phyloP scores from a whole-genome alignment of 805 yeast species.

The Yamadazyma akitaensis region DNA sequence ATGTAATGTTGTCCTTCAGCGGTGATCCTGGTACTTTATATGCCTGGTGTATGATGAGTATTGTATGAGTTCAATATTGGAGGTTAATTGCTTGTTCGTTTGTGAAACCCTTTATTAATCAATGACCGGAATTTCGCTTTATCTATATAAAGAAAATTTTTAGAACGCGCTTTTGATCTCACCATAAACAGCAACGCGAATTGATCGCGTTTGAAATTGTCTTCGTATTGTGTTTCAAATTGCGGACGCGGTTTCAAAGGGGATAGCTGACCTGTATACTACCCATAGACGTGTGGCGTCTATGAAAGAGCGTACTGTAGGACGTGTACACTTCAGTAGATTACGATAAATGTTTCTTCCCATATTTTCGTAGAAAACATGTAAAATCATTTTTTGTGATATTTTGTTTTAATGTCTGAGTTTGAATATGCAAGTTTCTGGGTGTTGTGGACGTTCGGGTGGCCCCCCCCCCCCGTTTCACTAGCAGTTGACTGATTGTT shows the following conservation, averaged over 20 bases:
- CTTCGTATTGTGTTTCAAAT: not conserved
- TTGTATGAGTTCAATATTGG: too few species aligned
- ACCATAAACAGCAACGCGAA: slow-evolving; percentile 6
- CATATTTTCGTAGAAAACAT: too few species aligned
- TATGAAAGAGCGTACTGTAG: not conserved
- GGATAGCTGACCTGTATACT: not conserved
- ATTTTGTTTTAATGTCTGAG: too few species aligned
- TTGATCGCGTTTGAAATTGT: slow-evolving; percentile 7
- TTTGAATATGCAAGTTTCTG: too few species aligned
- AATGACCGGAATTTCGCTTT: slow-evolving; percentile 2
- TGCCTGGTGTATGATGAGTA: not conserved
- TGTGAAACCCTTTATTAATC: not conserved
- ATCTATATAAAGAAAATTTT: slow-evolving; percentile 6
- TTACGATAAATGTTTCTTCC: not conserved
- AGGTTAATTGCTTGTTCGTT: not conserved
- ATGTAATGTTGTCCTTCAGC: not conserved
- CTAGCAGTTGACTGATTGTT: too few species aligned
- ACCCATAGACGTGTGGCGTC: not conserved
- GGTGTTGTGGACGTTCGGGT: too few species aligned
- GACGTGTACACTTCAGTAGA: not conserved
- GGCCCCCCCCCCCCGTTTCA: too few species aligned
- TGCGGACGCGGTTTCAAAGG: not conserved
- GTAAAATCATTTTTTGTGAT: too few species aligned
- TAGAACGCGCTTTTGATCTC: slow-evolving; percentile 8
- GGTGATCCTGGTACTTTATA: not conserved